phyloP scores from a whole-genome alignment of 2,329 filamentous ascomycete genomes.

The Aspergillus uvarum region DNA sequence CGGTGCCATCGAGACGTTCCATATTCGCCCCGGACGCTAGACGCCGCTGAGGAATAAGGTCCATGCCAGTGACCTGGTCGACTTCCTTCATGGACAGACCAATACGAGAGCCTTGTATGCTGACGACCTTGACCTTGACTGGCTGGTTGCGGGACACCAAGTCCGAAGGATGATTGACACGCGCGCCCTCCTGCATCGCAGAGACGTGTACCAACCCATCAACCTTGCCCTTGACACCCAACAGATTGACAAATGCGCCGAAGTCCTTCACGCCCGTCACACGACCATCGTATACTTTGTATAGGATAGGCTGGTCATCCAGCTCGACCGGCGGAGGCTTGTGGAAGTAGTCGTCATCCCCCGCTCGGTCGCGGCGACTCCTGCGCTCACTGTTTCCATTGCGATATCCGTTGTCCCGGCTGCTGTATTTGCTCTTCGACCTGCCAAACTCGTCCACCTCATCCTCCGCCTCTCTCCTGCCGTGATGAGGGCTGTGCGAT shows the following conservation, averaged over 20 bases:
- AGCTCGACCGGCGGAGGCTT: constrained; percentile 69
- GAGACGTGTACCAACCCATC: constrained; percentile 94
- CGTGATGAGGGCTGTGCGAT: constrained; percentile 47
- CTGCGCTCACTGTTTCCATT: constrained; percentile 48
- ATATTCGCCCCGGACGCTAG: constrained; percentile 89
- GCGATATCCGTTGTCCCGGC: constrained; percentile 38
- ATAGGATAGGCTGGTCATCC: constrained; percentile 76
- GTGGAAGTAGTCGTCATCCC: constrained; percentile 60
- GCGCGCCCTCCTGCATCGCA: constrained; percentile 76
- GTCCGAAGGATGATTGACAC: constrained; percentile 90
- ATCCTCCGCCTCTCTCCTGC: constrained; percentile 47
- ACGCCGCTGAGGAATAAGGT: constrained; percentile 73
- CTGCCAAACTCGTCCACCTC: constrained; percentile 62
- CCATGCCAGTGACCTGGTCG: constrained; percentile 82
- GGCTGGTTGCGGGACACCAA: constrained; percentile 75
- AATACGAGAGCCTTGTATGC: constrained; percentile 76
- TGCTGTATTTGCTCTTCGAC: constrained; percentile 41
- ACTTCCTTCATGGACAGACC: constrained; percentile 97
- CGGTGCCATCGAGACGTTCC: constrained; percentile 68
- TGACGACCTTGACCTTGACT: constrained; percentile 91
- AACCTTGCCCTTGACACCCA: constrained; percentile 80
- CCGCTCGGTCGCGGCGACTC: constrained; percentile 39
- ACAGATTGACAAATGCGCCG: constrained; percentile 90
- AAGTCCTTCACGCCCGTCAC: constrained; percentile 95
- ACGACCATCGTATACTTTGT: constrained; percentile 86